Base-by-base conservation (phyloP, 2,329 filamentous ascomycete species). In the Neonectria ditissima region DNA sequence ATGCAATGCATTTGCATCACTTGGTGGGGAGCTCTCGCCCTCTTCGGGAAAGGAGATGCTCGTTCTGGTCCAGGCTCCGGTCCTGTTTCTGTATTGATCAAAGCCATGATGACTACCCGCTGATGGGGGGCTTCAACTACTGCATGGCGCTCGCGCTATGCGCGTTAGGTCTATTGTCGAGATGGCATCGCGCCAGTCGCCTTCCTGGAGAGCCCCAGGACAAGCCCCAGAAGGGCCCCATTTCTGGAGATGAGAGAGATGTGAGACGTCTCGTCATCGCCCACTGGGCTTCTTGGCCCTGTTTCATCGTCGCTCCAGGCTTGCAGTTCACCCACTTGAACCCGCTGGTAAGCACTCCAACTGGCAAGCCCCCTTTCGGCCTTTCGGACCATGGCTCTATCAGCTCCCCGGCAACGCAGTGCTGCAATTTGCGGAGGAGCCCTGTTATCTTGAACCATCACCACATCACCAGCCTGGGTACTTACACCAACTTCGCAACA, bases 181-280 rank as follows among this genome's bases (percentile, higher is more conserved):
- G 28, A 54, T 47, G 41, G 8, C 20, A n/a, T 34, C 47, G 14
- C 34, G 20, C 22, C 45, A 28, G 16, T 28, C 16, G 30, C 39
- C 28, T 9, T 28, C 26, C 50, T 39, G 20, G 39, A 24, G 18
- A 22, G 32, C 32, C 32, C 30, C 48, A 41, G 51, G 48, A n/a
- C 18, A 39, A 26, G 54, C 47, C 43, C n/a, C n/a, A n/a, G 20
- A 28, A 24, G 18, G 16, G 32, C 32, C 32, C 56, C 39, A 45
- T 59, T 44, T 37, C 41, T 52, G 28, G 39, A 55, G 57, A 57
- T 60, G 53, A 50, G 41, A 30, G 66, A 8, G n/a, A 41, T 11
- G 37, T 66, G 71, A 73, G 69, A 73, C 68, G 69, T 69, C 69
- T 71, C 66, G 71, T 73, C 70, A 63, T 63, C 58, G 50, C 54